These are phyloP conservation scores for Mycena amicta DNA, from an alignment of 768 basidiomycete genomes.

Conservation along the genomic window DNA sequence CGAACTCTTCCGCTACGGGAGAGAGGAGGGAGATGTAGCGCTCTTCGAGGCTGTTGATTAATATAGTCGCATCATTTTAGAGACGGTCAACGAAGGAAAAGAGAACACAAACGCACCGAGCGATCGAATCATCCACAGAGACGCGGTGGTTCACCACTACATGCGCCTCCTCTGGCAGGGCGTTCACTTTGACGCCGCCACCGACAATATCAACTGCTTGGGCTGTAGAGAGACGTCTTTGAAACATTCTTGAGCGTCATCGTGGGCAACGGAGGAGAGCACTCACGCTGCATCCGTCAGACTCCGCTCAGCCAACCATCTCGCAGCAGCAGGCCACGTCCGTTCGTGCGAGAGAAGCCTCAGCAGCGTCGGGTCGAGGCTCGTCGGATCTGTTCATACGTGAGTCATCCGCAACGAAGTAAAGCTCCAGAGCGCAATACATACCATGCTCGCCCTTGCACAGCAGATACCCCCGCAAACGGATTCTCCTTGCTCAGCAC, in stretches of 20 bases:
- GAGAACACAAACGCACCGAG: not conserved
- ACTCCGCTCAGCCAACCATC: constrained; percentile 3
- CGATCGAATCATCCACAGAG: constrained; percentile 26
- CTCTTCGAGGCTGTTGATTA: not conserved
- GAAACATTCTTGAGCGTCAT: constrained; percentile 24
- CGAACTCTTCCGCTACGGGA: constrained; percentile 6
- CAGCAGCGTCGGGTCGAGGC: constrained; percentile 4
- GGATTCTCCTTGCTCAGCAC: constrained; percentile 27
- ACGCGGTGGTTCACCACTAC: constrained; percentile 53
- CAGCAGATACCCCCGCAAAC: constrained; percentile 3
- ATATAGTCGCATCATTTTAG: too few relatives aligned
- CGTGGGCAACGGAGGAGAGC: constrained; percentile 39
- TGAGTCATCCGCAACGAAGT: too few relatives aligned
- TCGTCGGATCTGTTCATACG: not conserved
- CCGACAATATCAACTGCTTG: constrained; percentile 55
- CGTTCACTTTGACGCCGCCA: constrained; percentile 53
- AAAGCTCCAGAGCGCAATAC: not conserved
- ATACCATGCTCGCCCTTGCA: constrained; percentile 12
- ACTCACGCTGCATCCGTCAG: constrained; percentile 10
- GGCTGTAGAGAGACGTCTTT: constrained; percentile 46
- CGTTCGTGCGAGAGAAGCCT: constrained; percentile 1
- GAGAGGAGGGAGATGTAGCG: constrained; percentile 1
- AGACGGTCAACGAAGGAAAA: not conserved
- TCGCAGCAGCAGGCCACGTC: constrained; percentile 8
- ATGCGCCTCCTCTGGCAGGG: constrained; percentile 52